Percentiles rank a stretch among this genome's conserved stretches.
Evolutionary conservation across 2,329 filamentous ascomycete species (phyloP).

Genomic region (Paecilomyces fulvus): DNA sequence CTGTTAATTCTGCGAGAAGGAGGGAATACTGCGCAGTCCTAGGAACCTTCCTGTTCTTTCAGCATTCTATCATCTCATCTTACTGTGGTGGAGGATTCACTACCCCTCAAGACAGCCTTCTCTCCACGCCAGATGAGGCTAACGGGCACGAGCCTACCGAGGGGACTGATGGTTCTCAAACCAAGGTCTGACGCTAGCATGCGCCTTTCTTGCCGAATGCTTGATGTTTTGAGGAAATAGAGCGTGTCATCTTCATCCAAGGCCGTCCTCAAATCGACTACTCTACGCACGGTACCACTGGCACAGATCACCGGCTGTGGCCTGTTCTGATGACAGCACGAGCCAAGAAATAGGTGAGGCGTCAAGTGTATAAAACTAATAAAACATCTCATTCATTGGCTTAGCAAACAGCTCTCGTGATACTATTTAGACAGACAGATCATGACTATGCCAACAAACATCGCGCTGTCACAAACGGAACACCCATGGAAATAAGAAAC

Average conservation of each 20-base stretch:
- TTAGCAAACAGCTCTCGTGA: not conserved
- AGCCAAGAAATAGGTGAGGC: not conserved
- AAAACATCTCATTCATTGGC: not conserved
- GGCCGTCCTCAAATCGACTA: not conserved
- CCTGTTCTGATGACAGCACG: not conserved
- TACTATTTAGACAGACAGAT: slow-evolving; percentile 1
- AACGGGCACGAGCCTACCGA: not conserved
- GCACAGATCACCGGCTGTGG: not conserved
- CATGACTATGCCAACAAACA: slow-evolving; percentile 1
- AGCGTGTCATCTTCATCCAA: not conserved
- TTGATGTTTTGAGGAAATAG: not conserved
- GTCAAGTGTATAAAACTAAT: not conserved
- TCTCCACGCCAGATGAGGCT: not conserved
- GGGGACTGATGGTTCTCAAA: not conserved
- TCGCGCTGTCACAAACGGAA: not conserved
- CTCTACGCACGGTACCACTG: not conserved
- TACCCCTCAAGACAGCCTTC: not conserved
- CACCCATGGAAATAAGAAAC: slow-evolving; percentile 5
- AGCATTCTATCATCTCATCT: not conserved
- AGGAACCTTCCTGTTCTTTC: not conserved
- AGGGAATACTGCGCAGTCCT: not conserved
- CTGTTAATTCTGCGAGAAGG: not conserved
- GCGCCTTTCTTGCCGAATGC: not conserved
- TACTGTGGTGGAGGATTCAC: not conserved
- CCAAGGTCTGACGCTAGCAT: not conserved